Conservation (phyloP, 306 rosid genomes). For the Prosopis cineraria region DNA sequence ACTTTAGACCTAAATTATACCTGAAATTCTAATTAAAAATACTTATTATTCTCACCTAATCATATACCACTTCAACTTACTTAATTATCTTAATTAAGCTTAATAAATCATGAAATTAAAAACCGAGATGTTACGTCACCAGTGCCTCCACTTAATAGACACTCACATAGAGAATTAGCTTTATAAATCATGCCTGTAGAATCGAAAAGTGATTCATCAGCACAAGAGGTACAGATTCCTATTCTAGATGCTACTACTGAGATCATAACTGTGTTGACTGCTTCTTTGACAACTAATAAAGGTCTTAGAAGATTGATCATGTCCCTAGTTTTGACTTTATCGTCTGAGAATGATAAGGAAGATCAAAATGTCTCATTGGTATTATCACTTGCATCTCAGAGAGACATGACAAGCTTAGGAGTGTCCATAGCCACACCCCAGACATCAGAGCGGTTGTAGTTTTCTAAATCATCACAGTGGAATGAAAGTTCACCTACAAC, state of each 20-base stretch:
- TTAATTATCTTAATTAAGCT: too few relatives aligned
- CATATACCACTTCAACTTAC: too few relatives aligned
- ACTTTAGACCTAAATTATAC: too few relatives aligned
- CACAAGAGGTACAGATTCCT: conserved; percentile 29
- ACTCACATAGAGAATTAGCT: conserved; percentile 42
- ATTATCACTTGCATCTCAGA: conserved; percentile 40
- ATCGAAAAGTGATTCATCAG: conserved; percentile 55
- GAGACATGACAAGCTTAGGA: conserved; percentile 42
- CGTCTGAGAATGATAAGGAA: conserved; percentile 44
- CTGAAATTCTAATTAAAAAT: too few relatives aligned
- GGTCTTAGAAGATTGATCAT: conserved; percentile 43
- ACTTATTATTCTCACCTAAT: too few relatives aligned
- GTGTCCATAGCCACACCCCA: conserved; percentile 38
- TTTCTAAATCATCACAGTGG: conserved; percentile 50
- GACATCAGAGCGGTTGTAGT: conserved; percentile 47
- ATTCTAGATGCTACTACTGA: conserved; percentile 43
- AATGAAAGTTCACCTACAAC: conserved; percentile 37
- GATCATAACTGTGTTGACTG: conserved; percentile 43
- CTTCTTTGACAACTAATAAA: conserved; percentile 44
- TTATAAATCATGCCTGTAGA: conserved; percentile 40
- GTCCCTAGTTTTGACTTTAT: conserved; percentile 40
- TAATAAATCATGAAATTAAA: too few relatives aligned
- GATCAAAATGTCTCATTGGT: conserved; percentile 49
- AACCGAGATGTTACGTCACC: too few relatives aligned
- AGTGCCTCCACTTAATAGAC: conserved; percentile 50